phyloP scores from a whole-genome alignment of 2,329 filamentous ascomycete species.

The Fusarium vanettenii region DNA sequence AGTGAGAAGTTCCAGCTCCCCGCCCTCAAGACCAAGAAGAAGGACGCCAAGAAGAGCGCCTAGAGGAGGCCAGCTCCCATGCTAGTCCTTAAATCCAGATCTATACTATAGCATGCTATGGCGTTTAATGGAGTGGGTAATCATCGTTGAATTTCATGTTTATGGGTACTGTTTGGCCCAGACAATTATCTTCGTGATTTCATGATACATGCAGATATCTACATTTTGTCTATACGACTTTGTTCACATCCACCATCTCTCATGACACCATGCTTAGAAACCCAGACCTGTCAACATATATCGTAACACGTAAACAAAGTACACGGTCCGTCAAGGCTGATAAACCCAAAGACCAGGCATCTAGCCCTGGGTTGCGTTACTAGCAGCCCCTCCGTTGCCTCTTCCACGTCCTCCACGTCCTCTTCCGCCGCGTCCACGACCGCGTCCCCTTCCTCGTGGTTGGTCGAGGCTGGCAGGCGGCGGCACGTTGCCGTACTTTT shows the following conservation, averaged over 20 bases:
- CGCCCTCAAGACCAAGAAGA: constrained; percentile 69
- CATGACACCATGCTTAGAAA: constrained; percentile 10
- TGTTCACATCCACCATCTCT: constrained; percentile 23
- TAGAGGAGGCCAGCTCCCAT: constrained; percentile 15
- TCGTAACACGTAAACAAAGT: constrained; percentile 6
- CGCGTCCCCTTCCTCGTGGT: constrained; percentile 53
- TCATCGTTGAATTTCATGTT: not conserved
- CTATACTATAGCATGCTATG: constrained; percentile 23
- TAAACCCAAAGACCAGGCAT: constrained; percentile 4
- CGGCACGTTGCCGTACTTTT: constrained; percentile 66
- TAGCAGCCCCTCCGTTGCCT: constrained; percentile 39
- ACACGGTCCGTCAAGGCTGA: constrained; percentile 1
- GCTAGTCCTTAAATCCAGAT: not conserved
- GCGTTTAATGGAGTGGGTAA: constrained; percentile 33
- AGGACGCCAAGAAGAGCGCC: constrained; percentile 40
- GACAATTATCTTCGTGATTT: constrained; percentile 37
- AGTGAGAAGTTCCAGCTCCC: constrained; percentile 75
- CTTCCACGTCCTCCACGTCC: constrained; percentile 53
- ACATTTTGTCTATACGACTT: constrained; percentile 38
- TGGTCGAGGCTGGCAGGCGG: constrained; percentile 69
- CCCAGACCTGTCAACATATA: constrained; percentile 6
- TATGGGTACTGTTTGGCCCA: not conserved
- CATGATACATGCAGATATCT: constrained; percentile 34
- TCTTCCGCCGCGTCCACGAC: constrained; percentile 55
- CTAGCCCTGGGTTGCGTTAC: constrained; percentile 38